Percentiles rank a stretch among this genome's conserved stretches.
Conservation (phyloP, 2,329 filamentous ascomycete genomes). For the Hawksworthiomyces lignivorus region DNA sequence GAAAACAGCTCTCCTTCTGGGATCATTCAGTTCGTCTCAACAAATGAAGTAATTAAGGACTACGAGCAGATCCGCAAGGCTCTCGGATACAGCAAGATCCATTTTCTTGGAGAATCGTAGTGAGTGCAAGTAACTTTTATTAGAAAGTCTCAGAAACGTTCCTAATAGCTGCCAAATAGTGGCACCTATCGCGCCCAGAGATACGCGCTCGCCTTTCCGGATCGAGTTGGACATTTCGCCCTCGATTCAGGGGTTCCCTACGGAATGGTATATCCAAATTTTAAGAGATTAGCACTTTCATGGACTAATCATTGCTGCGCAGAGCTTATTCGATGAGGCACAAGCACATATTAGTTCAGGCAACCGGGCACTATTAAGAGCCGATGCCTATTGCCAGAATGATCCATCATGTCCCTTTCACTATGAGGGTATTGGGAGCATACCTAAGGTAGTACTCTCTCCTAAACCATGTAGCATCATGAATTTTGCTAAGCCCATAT, state of each 20-base stretch:
- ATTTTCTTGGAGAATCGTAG: slow-evolving; percentile 5
- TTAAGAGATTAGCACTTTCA: too few species aligned
- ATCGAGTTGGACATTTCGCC: slow-evolving; percentile 2
- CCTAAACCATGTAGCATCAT: too few species aligned
- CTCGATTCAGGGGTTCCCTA: slow-evolving; percentile 1
- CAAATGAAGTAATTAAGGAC: slow-evolving; percentile 1
- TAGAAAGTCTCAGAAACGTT: too few species aligned
- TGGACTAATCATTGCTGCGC: too few species aligned
- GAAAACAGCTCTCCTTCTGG: slow-evolving; percentile 1
- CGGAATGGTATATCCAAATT: neutral
- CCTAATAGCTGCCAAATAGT: too few species aligned
- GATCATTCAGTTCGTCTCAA: slow-evolving; percentile 4
- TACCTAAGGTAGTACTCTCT: neutral
- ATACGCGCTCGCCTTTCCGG: neutral
- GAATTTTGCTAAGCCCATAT: too few species aligned
- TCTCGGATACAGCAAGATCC: slow-evolving; percentile 1
- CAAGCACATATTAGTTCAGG: neutral
- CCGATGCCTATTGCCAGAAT: slow-evolving; percentile 2
- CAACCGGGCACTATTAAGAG: neutral
- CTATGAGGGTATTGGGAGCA: neutral
- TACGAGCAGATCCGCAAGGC: slow-evolving; percentile 4
- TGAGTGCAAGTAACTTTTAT: neutral
- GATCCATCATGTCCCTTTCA: slow-evolving; percentile 1
- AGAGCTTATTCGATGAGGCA: neutral
- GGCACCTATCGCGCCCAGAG: neutral